phyloP scores from a whole-genome alignment of 768 basidiomycete species.

The Tubosaeta sp. region DNA sequence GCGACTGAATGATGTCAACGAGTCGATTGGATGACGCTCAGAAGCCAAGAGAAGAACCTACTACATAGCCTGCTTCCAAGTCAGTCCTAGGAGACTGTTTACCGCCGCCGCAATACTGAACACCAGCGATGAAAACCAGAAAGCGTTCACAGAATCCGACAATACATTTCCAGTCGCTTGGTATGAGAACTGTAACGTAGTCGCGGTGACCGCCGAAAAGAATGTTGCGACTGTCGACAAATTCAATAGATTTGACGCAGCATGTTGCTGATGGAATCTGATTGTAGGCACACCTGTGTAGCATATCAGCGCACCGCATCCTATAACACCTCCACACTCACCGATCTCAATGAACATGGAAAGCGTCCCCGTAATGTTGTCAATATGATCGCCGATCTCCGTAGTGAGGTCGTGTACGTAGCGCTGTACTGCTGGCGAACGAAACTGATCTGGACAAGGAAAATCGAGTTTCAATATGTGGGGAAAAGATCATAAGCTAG shows the following conservation, averaged over 20 bases:
- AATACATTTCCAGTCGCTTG: conserved; percentile 31
- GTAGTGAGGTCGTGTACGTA: conserved; percentile 50
- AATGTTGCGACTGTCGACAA: conserved; percentile 52
- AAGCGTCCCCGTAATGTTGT: conserved; percentile 48
- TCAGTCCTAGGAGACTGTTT: conserved; percentile 48
- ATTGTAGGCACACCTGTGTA: conserved; percentile 50
- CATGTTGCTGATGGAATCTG: conserved; percentile 51
- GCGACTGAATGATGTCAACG: conserved; percentile 35
- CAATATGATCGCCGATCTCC: conserved; percentile 52
- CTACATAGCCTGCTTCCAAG: conserved; percentile 59
- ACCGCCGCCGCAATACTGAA: conserved; percentile 54
- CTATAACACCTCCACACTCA: conserved; percentile 26
- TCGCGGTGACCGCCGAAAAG: conserved; percentile 52
- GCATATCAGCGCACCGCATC: conserved; percentile 26
- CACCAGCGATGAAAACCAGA: conserved; percentile 53
- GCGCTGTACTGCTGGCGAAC: conserved; percentile 48
- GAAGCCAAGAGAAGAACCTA: conserved; percentile 28
- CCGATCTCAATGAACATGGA: conserved; percentile 53
- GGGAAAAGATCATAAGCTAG: not conserved
- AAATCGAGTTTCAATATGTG: conserved; percentile 3
- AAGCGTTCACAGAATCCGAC: conserved; percentile 43
- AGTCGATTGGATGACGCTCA: conserved; percentile 4
- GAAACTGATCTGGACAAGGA: conserved; percentile 41
- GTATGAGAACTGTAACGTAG: conserved; percentile 47
- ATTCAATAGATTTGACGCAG: conserved; percentile 45